Evolutionary conservation across 352 stramenopile genomes (phyloP).

Genomic region (Phytophthora ramorum): DNA sequence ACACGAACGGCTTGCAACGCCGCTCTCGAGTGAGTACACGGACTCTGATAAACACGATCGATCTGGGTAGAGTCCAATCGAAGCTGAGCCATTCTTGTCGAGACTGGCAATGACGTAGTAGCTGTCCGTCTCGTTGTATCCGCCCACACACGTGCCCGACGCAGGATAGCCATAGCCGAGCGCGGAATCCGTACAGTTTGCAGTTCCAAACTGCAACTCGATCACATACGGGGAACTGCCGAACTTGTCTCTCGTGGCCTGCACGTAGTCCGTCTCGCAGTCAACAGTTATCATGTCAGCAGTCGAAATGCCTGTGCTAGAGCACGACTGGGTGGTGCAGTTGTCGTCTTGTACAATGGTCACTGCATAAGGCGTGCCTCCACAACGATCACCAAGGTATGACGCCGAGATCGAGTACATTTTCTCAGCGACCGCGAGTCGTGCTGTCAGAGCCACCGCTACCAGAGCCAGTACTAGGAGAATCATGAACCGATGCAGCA

Average conservation of each 20-base stretch:
- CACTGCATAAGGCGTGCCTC: constrained; percentile 20
- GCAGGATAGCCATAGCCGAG: constrained; percentile 17
- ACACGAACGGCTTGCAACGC: constrained; percentile 12
- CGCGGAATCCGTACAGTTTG: constrained; percentile 13
- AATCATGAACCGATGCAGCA: constrained; percentile 9
- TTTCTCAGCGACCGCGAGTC: neutral
- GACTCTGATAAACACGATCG: constrained; percentile 18
- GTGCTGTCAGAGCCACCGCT: neutral
- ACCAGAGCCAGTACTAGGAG: neutral
- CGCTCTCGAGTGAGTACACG: constrained; percentile 8
- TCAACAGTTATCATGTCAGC: constrained; percentile 21
- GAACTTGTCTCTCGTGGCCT: constrained; percentile 19
- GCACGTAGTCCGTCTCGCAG: constrained; percentile 14
- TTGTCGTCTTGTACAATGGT: constrained; percentile 4
- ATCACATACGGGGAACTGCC: constrained; percentile 26
- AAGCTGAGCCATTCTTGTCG: constrained; percentile 17
- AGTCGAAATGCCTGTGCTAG: constrained; percentile 8
- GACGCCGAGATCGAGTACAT: constrained; percentile 28
- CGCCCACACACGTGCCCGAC: constrained; percentile 11
- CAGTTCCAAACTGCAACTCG: constrained; percentile 11
- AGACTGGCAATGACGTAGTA: constrained; percentile 30
- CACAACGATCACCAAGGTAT: constrained; percentile 23
- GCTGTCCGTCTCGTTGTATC: constrained; percentile 13
- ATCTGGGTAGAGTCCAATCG: constrained; percentile 15
- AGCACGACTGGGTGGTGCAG: constrained; percentile 14